Evolutionary conservation across 2,329 filamentous ascomycete genomes (phyloP).

Genomic region (Cordyceps javanica): DNA sequence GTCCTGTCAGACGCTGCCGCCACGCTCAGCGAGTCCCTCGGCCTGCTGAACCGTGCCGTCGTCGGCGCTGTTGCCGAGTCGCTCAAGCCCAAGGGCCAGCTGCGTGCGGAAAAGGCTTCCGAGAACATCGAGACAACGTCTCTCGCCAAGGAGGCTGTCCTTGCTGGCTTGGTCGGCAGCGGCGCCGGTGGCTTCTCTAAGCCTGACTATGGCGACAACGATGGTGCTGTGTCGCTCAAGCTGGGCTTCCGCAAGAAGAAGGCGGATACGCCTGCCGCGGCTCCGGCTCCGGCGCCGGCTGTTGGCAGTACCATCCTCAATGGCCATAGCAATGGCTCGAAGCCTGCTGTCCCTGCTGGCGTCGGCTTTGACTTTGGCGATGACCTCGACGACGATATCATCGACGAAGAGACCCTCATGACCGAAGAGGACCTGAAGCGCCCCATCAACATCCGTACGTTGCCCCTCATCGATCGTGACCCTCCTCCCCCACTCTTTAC

Average conservation of each 20-base stretch:
- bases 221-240: conserved; percentile 50
- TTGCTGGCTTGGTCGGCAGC: conserved; percentile 66
- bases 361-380: conserved; percentile 64
- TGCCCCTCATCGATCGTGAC: neutral
- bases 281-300: conserved; percentile 10
- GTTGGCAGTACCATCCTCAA: conserved; percentile 22
- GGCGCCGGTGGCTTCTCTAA: conserved; percentile 65
- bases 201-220: conserved; percentile 50
- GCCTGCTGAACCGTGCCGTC: conserved; percentile 60
- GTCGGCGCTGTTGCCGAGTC: conserved; percentile 64
- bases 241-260: conserved; percentile 33
- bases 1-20: conserved; percentile 73
- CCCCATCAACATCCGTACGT: conserved; percentile 75
- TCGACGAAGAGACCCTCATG: conserved; percentile 84
- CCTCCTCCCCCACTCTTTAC: conserved; percentile 6
- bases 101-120: conserved; percentile 63
- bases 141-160: conserved; percentile 70
- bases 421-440: conserved; percentile 77
- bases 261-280: conserved; percentile 15
- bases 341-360: conserved; percentile 42
- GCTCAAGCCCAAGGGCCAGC: conserved; percentile 61
- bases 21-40: conserved; percentile 53
- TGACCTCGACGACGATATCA: conserved; percentile 70
- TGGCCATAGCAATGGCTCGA: conserved; percentile 47
- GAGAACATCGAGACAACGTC: conserved; percentile 37